These are phyloP conservation scores for Ceratocystis ficicola DNA, from an alignment of 2,329 filamentous ascomycete species.

Conservation along the genomic window DNA sequence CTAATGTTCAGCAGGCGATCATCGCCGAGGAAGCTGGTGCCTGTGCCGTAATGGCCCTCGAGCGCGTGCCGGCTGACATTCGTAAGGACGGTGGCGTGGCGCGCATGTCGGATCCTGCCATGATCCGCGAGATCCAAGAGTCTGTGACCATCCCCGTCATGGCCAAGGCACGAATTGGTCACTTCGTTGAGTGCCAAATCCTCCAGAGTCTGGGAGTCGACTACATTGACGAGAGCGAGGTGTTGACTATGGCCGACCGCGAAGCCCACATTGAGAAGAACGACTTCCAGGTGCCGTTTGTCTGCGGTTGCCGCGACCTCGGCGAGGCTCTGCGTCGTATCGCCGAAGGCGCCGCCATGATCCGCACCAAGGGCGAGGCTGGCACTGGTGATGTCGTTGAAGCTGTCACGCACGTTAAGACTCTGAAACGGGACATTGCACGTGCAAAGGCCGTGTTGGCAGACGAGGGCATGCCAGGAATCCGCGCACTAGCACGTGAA, in stretches of 20 bases:
- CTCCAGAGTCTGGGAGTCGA: conserved; percentile 89
- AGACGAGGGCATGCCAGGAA: conserved; percentile 39
- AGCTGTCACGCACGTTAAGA: conserved; percentile 91
- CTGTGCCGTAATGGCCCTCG: conserved; percentile 94
- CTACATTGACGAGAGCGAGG: conserved; percentile 97
- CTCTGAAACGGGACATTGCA: conserved; percentile 70
- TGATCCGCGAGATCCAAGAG: conserved; percentile 92
- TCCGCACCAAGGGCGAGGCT: conserved; percentile 95
- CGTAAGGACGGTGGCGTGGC: conserved; percentile 83
- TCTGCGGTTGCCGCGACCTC: conserved; percentile 89
- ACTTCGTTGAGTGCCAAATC: conserved; percentile 98
- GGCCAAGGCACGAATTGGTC: conserved; percentile 95
- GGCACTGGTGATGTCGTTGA: conserved; percentile 95
- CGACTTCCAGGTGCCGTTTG: conserved; percentile 73
- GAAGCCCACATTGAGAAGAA: conserved; percentile 85
- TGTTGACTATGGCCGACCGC: conserved; percentile 87
- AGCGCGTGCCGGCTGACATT: conserved; percentile 95
- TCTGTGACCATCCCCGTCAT: conserved; percentile 96
- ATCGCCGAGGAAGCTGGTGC: conserved; percentile 97
- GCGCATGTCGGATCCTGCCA: conserved; percentile 86
- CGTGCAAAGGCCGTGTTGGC: conserved; percentile 63
- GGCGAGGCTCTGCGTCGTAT: conserved; percentile 87
- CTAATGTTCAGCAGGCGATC: conserved; percentile 82
- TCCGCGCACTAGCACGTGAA: conserved; percentile 66
- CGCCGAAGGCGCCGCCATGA: conserved; percentile 92